These are phyloP conservation scores for Aspergillus chevalieri DNA, from an alignment of 2,329 filamentous ascomycete genomes.

Conservation along the genomic window DNA sequence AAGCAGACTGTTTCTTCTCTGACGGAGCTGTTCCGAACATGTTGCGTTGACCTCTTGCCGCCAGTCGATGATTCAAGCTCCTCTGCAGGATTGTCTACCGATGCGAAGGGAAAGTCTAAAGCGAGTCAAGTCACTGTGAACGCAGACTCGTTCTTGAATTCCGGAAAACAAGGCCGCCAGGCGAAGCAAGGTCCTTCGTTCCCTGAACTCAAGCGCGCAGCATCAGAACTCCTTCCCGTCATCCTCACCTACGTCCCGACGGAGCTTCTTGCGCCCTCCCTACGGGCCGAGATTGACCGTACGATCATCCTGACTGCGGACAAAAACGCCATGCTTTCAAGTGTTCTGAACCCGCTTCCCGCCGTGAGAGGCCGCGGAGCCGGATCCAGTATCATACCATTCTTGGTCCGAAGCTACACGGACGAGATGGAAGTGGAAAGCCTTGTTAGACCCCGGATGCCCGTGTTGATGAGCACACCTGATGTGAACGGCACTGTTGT, in stretches of 20 bases:
- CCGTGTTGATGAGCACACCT: conserved; percentile 31
- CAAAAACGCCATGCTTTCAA: conserved; percentile 70
- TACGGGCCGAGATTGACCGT: conserved; percentile 72
- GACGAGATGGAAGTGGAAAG: conserved; percentile 64
- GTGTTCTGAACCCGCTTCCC: conserved; percentile 70
- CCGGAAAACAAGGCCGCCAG: conserved; percentile 28
- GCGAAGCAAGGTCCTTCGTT: conserved; percentile 12
- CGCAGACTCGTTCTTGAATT: conserved; percentile 64
- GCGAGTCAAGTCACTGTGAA: conserved; percentile 43
- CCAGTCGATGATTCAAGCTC: conserved; percentile 32
- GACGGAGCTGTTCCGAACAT: conserved; percentile 56
- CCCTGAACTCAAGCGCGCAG: conserved; percentile 49
- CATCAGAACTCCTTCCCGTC: conserved; percentile 55
- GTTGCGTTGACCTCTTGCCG: conserved; percentile 68
- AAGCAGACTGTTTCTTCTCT: conserved; percentile 62
- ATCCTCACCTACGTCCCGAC: conserved; percentile 61
- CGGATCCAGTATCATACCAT: conserved; percentile 71
- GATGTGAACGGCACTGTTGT: conserved; percentile 21
- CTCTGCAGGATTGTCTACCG: conserved; percentile 26
- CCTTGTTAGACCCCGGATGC: conserved; percentile 52
- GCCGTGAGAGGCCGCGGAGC: conserved; percentile 56
- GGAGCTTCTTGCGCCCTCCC: conserved; percentile 60
- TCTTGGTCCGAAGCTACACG: conserved; percentile 63
- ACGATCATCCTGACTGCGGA: conserved; percentile 67
- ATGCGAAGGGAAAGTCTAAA: conserved; percentile 37